Base-by-base conservation (phyloP, 2,329 filamentous ascomycete species). In the Exophiala alcalophila region DNA sequence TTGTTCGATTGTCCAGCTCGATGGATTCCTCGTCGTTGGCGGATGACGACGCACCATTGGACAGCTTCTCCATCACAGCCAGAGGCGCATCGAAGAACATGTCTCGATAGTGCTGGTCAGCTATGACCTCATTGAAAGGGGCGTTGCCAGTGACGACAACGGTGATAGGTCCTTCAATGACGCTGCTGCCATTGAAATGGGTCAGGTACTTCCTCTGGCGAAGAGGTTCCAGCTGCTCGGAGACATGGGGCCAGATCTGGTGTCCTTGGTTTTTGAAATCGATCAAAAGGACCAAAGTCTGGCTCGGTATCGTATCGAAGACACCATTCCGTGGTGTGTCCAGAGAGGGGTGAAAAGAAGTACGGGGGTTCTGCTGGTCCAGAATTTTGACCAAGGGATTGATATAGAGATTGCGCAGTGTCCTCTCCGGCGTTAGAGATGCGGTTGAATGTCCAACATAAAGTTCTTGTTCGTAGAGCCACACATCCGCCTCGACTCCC, bases 401-500 rank as follows among this genome's bases (percentile, higher is more conserved):
- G 28, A 79, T 60, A 52, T 80, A 80, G 52, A 79, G 64, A 26
- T 56, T 69, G 6, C 61, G 63, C 35, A 80, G 65, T 3, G 74
- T 78, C 8, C 68, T 63, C 30, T 67, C 63, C 4, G 59, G 58
- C 0, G 67, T 69, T 3, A 79, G 61, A 4, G 71, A 62, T 2
- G 67, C 64, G 1, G 64, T 68, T 16, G 64, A 71, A 58, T 79
- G 76, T 16, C 76, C 76, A 31, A 79, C 74, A 45, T 69, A 74
- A 19, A 79, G 64, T n/a, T 77, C 72, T 3, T 71, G 54, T 27
- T 68, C 62, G 41, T 73, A 71, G 5, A 74, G 65, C 74, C 75
- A 78, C 21, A 79, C 70, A 47, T 79, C 76, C 2, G 76, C 76
- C 62, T 79, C 76, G 12, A 78, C 71, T 21, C 75, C 66, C 9